Base-by-base conservation (phyloP, 2,329 filamentous ascomycete species). In the Cytospora piceicola region DNA sequence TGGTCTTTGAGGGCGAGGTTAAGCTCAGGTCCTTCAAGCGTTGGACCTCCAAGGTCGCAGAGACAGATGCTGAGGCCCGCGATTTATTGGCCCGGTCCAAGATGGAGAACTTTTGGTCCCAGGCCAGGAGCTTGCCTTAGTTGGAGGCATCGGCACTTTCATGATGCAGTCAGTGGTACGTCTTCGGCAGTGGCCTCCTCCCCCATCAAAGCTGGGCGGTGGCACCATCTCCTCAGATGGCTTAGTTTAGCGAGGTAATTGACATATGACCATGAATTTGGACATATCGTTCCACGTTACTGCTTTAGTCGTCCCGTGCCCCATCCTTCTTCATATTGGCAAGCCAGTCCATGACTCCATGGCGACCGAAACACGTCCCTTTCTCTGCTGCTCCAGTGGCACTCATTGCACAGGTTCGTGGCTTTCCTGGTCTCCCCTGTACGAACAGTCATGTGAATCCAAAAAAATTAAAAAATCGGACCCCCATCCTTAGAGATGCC, bases 61-160 rank as follows among this genome's bases (percentile, higher is more conserved):
- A 98, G 78, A 94, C 92, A 2, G 95, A 99, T 75, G 86, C 89
- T 14, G 91, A 96, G 74, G 95, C 94, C 6, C 90, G 92, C 75
- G 93, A 97, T 71, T 84, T 89, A 27, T 78, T 99, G 68, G 80
- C 88, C 15, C 86, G 93, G 71, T 87, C 88, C 7, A 97, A 96
- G 82, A 91, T 98, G 85, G 94, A 98, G 72, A 96, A 90, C 72
- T 94, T 99, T 74, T 99, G 95, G 95, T 90, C 90, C 12, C 79
- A 95, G 71, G 94, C 94, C 0, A 96, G 96, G 82, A 92, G 76
- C 20, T 72, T 75, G 54, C 49, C 46, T 11, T 70, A 64, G 27
- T 34, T n/a, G 3, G 34, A 22, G 22, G 20, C 12, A n/a, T 22
- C 14, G 32, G 17, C 20, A 42, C 29, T 36, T 22, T 7, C 52